Conservation (phyloP, 257 asterid genomes). For the Orobanche coerulescens region DNA sequence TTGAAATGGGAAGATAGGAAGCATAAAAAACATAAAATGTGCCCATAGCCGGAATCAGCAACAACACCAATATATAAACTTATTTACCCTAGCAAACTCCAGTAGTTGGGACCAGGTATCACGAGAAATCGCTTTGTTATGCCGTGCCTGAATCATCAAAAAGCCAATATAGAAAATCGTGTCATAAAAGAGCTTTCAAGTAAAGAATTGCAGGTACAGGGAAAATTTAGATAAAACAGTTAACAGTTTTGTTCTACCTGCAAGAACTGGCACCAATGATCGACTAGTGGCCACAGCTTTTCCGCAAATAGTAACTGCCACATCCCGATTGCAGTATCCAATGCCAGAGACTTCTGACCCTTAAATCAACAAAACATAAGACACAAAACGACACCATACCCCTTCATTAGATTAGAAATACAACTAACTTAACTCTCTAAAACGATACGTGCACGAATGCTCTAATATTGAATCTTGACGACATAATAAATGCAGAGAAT, state of each 20-base stretch:
- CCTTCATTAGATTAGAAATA: constrained; percentile 7
- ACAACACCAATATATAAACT: background rate
- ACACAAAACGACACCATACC: background rate
- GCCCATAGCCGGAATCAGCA: background rate
- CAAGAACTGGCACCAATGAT: constrained; percentile 96
- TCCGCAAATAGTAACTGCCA: constrained; percentile 97
- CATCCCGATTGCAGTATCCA: constrained; percentile 99
- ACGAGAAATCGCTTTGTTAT: constrained; percentile 93
- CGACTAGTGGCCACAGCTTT: constrained; percentile 89
- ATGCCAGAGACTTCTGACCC: constrained; percentile 98
- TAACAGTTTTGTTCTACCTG: constrained; percentile 43
- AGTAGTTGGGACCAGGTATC: constrained; percentile 98
- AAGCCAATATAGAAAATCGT: background rate
- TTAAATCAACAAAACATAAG: constrained; percentile 30
- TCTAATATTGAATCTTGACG: background rate
- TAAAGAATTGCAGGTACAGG: background rate
- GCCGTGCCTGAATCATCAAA: constrained; percentile 64
- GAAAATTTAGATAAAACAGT: background rate
- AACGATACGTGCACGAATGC: background rate
- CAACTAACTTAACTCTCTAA: constrained; percentile 2
- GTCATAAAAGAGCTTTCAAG: background rate
- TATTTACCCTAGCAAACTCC: constrained; percentile 88
- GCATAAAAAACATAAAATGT: background rate
- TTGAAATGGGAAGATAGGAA: background rate
- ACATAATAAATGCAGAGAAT: background rate